Evolutionary conservation across 23 red algal species (phyloP), one percentile per base, ranked within the genome.

Genomic region (Gracilaria caudata): DNA sequence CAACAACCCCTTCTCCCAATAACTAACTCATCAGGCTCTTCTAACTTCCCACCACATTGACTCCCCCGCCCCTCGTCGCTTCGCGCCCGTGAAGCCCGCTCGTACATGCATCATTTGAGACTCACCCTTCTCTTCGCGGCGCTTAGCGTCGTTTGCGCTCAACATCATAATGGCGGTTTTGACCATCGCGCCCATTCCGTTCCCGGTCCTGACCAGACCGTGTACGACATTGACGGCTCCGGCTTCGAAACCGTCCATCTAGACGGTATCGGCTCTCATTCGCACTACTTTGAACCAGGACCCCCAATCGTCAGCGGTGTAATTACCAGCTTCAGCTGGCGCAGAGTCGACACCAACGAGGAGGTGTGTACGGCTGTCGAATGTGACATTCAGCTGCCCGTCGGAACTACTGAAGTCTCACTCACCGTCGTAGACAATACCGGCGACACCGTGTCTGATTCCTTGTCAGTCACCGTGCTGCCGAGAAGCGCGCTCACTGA

Each of bases 181-280:
- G 87, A 90, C 74, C 87, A 90, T 40, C 87, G 74, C 57, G 74
- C 87, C 46, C 87, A 90, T 38, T 59, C 87, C 21, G 87, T 90
- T 34, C 87, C 87, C 0, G 87, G 87, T 55, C 36, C 29, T 30
- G 74, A 79, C 76, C 64, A 79, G 30, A 55, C 76, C 45, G 87
- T 81, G 60, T 81, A 80, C 19, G 87, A 90, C 87, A 51, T 90
- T 66, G 74, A 80, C 55, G 59, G 32, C 26, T 57, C 75, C 55
- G 87, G 87, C 28, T 73, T 70, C 21, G 87, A 79, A 53, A 81
- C 49, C 41, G 43, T 90, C 25, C 57, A 65, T 37, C 87, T 90
- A 6, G 61, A 90, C 57, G 87, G 87, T 14, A 44, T 71, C 10
- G 55, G 46, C 73, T 81, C 75, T 23, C 87, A 90, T 43, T 80